These are phyloP conservation scores for Laguncularia racemosa DNA, from an alignment of 345 rosid genomes.

Conservation along the genomic window DNA sequence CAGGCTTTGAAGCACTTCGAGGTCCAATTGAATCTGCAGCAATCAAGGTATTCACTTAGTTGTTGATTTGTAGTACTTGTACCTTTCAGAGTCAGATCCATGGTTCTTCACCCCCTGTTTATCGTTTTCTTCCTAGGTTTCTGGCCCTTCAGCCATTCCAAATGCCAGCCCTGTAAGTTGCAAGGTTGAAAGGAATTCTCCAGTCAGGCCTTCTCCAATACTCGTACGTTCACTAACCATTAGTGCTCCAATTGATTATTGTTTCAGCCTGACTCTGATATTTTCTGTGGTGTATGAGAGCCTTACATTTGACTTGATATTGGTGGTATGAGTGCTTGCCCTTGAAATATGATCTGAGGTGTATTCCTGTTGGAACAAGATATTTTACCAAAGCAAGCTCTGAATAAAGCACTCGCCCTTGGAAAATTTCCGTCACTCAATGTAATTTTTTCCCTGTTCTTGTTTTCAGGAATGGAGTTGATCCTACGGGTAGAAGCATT, in stretches of 20 bases:
- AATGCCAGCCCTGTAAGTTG: constrained; percentile 47
- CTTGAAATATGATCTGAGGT: too few species aligned
- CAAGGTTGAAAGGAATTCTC: constrained; percentile 85
- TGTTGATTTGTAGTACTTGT: background rate
- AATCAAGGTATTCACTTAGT: constrained; percentile 30
- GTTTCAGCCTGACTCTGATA: constrained; percentile 2
- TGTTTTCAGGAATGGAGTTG: constrained; percentile 70
- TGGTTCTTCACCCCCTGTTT: background rate
- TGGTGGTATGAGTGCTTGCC: too few species aligned
- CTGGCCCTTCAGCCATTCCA: constrained; percentile 45
- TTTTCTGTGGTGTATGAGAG: background rate
- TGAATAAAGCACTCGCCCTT: too few species aligned
- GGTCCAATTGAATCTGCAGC: constrained; percentile 57
- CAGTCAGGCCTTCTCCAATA: constrained; percentile 58
- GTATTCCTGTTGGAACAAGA: too few species aligned
- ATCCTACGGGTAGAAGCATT: constrained; percentile 58
- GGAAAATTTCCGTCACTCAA: too few species aligned
- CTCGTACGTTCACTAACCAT: constrained; percentile 27
- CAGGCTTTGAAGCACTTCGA: constrained; percentile 59
- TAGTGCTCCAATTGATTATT: background rate
- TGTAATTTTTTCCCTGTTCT: background rate
- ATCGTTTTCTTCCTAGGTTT: constrained; percentile 36
- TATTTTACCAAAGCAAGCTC: too few species aligned
- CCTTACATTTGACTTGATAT: too few species aligned
- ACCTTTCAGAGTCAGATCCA: constrained; percentile 4